Base-by-base conservation (phyloP, 2,329 filamentous ascomycete species). In the Endocalyx cinctus region DNA sequence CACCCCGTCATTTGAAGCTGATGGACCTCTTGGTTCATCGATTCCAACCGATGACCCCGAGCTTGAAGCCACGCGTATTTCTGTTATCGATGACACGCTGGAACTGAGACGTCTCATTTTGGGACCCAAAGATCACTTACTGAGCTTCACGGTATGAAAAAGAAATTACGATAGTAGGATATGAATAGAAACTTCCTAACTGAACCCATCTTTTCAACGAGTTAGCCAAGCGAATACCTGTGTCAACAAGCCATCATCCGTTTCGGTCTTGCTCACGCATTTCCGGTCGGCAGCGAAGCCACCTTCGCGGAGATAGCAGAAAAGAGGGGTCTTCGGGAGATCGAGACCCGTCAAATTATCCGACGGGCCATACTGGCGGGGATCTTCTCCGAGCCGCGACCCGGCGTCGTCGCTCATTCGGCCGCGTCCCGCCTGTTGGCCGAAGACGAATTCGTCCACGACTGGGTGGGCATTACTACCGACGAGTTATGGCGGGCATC, bases 401-500 rank as follows among this genome's bases (percentile, higher is more conserved):
- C 39, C 4, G 43, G 41, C 3, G 15, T 42, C 10, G 17, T 48
- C 17, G 17, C 35, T 13, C 43, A 48, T 19, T 45, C 33, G 12
- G 34, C 41, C 0, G 37, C 35, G 8, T 46, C 46, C 1, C 34
- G 41, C 7, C 31, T 46, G 10, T 31, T 49, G 2, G 42, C 37
- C 10, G 42, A 49, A 27, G 46, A 49, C n/a, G 17, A 32, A 3
- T 29, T 22, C 7, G 25, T 47, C 11, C 26, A 33, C 10, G 46
- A 44, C 29, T 46, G 37, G 35, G 35, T 43, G 5, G 39, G 25
- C 4, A 15, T 32, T 5, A 39, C 27, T 18, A 19, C 26, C 3
- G 32, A 49, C 16, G 45, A 47, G 2, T 19, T 49, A 3, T 46
- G 41, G 45, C 42, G 36, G n/a, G 39, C 38, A 8, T 31, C 41